A percentile compares a stretch with the other conserved stretches of the same genome.
These are phyloP conservation scores for Hyaloperonospora arabidopsidis DNA, from an alignment of 352 stramenopile genomes.

Conservation along the genomic window DNA sequence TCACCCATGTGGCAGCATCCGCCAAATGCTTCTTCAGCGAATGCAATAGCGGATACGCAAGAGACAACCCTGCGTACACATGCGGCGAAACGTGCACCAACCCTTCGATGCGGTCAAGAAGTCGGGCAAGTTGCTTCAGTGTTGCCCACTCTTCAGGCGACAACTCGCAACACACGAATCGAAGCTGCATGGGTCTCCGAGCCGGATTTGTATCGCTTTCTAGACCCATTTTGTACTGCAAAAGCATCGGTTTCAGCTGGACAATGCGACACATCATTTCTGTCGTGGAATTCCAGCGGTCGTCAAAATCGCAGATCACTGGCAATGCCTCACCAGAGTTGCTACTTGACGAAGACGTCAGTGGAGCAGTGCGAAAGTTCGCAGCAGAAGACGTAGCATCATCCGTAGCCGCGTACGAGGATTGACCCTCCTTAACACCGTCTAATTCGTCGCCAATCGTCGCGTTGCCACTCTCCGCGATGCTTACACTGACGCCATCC, in stretches of 20 bases:
- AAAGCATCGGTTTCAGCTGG: constrained; percentile 59
- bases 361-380: constrained; percentile 2
- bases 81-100: constrained; percentile 57
- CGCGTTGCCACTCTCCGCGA: constrained; percentile 13
- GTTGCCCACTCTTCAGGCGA: constrained; percentile 56
- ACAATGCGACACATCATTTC: constrained; percentile 79
- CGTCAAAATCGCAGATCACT: constrained; percentile 73
- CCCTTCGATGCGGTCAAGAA: constrained; percentile 60
- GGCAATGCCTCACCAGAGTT: constrained; percentile 32
- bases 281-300: constrained; percentile 68
- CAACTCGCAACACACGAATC: constrained; percentile 69
- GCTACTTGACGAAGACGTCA: constrained; percentile 3
- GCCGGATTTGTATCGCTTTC: constrained; percentile 67
- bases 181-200: constrained; percentile 64
- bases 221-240: constrained; percentile 69
- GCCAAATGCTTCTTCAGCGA: constrained; percentile 66
- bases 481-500: constrained; percentile 25
- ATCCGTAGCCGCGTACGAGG: constrained; percentile 3
- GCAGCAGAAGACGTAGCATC: constrained; percentile 10
- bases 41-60: constrained; percentile 59
- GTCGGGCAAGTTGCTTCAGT: constrained; percentile 56
- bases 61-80: constrained; percentile 61
- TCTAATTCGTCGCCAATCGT: constrained; percentile 19
- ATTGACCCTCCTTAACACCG: constrained; percentile 13
- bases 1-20: constrained; percentile 54